Base-by-base conservation (phyloP, 2,329 filamentous ascomycete species). In the Alternaria sp. region DNA sequence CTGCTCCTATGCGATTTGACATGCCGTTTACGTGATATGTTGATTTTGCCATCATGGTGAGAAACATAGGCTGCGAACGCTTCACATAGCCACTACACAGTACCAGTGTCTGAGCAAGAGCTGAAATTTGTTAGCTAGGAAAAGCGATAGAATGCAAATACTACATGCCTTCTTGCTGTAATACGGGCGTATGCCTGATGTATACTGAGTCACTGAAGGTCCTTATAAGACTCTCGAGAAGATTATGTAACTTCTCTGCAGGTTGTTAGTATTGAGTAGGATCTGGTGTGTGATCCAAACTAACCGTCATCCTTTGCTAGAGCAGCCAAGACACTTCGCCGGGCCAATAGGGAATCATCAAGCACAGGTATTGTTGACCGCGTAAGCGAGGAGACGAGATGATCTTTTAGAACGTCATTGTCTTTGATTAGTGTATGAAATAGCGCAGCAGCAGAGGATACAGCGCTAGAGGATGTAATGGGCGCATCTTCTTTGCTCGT, bases 171-270 rank as follows among this genome's bases (percentile, higher is more conserved):
- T 98, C 92, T 83, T 99, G 95, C 70, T 93, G 90, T 37, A 95
- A 73, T n/a, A 90, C 86, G 5, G 93, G 89, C 0, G 90, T 86
- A 76, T 98, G 93, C 57, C 87, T 90, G 67, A 98, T 92, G 70
- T 93, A 96, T 10, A 98, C 81, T 49, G 90, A 87, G 68, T 97
- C 93, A 1, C 92, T 91, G 75, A 98, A 97, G 48, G 90, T 86
- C 37, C 81, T 81, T 48, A 97, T 80, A 48, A 84, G 86, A 70
- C 87, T 91, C 68, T 93, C 87, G 55, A 94, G 74, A 34, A 91
- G 79, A 0, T 74, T 79, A 5, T 82, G 78, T 2, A 92, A 78
- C 21, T 82, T 83, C 29, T 68, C 66, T 75, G 31, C 11, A n/a
- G 56, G 24, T 57, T 53, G 24, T 72, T n/a, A 70, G 56, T 69